Base-by-base conservation (phyloP, 2,329 filamentous ascomycete species). In the Aspergillus melleus region DNA sequence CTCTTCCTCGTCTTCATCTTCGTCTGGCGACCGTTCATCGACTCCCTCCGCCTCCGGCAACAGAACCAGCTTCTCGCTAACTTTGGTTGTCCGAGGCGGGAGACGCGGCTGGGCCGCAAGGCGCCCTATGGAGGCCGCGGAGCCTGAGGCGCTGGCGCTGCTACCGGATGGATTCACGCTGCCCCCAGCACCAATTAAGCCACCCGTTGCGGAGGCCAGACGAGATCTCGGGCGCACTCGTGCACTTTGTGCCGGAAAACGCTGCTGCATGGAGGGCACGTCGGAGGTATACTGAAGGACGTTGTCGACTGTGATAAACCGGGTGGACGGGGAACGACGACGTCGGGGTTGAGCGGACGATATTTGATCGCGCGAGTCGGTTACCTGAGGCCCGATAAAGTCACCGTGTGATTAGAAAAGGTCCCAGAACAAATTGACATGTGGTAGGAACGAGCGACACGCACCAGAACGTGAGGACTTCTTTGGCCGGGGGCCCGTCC, bases 61-160 rank as follows among this genome's bases (percentile, higher is more conserved):
- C 39, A 98, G 81, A 0, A 99, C 95, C n/a, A 99, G 83, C 78
- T 98, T 98, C 80, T 98, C 92, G 75, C 91, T 96, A 64, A 96
- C 89, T 76, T 98, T 97, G 29, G 92, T 96, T 42, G 92, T 96
- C 55, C 95, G 86, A 6, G 91, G 89, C 0, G 94, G 95, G 66
- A 97, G 81, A 64, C 86, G 83, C 57, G 84, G 80, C 54, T 77
- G 71, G 6, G 83, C 82, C 0, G 83, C 78, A 51, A 86, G 74
- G 78, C 84, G 81, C 11, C 85, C 83, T 49, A 83, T 81, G 47
- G 86, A 79, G 62, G 82, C 83, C 10, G 83, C 80, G 49, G 86
- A 80, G 56, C 83, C 74, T 10, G 82, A 82, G 22, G 67, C 65
- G 55, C 70, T 70, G 19, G 70, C 71, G 19, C 66, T 66, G 3